Evolutionary conservation across 371 early-diverging fungal species (phyloP).

Genomic region (Basidiobolus heterosporus): DNA sequence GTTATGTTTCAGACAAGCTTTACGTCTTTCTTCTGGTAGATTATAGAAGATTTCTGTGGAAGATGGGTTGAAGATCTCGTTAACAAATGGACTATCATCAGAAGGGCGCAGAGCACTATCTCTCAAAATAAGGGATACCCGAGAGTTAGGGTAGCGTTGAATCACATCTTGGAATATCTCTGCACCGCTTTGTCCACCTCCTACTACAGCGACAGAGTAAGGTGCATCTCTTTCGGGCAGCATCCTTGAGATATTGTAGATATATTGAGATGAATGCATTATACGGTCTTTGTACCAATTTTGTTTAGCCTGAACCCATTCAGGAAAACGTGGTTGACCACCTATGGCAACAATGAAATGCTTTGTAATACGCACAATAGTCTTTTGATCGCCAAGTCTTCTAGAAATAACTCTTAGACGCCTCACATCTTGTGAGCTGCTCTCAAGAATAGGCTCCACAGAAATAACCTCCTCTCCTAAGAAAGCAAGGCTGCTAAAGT

Average conservation of each 20-base stretch:
- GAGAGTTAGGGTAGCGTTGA: slow-evolving; percentile 7
- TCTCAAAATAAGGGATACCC: slow-evolving; percentile 9
- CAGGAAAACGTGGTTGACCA: slow-evolving; percentile 9
- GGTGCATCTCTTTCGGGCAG: slow-evolving; percentile 4
- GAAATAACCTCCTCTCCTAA: slow-evolving; percentile 8
- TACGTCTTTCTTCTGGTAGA: not conserved
- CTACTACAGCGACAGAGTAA: slow-evolving; percentile 8
- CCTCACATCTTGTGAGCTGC: not conserved
- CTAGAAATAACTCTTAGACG: not conserved
- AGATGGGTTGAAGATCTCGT: slow-evolving; percentile 11
- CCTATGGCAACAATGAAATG: slow-evolving; percentile 10
- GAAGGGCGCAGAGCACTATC: slow-evolving; percentile 8
- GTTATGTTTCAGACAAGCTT: slow-evolving; percentile 1
- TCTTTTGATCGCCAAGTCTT: not conserved
- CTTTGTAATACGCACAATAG: slow-evolving; percentile 2
- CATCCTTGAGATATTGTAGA: slow-evolving; percentile 1
- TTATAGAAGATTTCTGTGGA: slow-evolving; percentile 6
- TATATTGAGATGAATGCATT: slow-evolving; percentile 5
- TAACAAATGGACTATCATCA: slow-evolving; percentile 12
- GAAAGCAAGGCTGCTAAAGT: slow-evolving; percentile 3
- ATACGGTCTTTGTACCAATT: not conserved
- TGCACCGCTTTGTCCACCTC: slow-evolving; percentile 10
- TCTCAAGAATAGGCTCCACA: not conserved
- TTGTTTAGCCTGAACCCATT: too few species aligned
- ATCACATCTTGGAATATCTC: slow-evolving; percentile 11